Evolutionary conservation across 371 early-diverging fungal genomes (phyloP), one percentile per base, ranked within the genome.

Genomic region (Coemansia sp.): DNA sequence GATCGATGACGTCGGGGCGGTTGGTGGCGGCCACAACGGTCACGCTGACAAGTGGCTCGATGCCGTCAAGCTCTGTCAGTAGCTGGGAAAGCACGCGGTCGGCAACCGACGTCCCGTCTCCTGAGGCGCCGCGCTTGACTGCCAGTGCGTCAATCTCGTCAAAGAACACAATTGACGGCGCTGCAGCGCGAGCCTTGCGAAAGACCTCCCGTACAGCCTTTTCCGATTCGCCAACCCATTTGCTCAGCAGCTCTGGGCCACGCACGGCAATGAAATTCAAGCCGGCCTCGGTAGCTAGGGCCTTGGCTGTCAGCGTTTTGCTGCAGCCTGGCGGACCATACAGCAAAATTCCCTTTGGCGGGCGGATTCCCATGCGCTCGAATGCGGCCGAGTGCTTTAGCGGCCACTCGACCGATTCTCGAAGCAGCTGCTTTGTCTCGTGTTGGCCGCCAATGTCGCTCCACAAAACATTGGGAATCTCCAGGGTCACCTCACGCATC

Each of bases 341-440:
- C 13, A 99, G 76, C 16, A 99, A 78, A 43, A 98, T 87, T 1
- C 99, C 99, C 76, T 95, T 98, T 10, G 98, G 96, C 10, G 99
- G 98, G 6, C 87, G 82, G 56, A 98, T 93, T 2, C 93, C 92
- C 76, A 96, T 85, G 13, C 90, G 82, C 10, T 68, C 66, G 81
- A 98, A 99, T 6, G 90, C 86, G 52, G 93, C 92, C 0, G 96
- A 93, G 78, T 96, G 95, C 82, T 89, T 85, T 9, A 99, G 75
- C 2, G 99, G 99, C 91, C 99, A 96, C 79, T 99, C 99, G 2
- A 99, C 92, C 0, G 99, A 91, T 78, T 99, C 99, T 50, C 91
- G 88, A 35, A 99, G 81, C 76, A 92, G 89, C 68, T 93, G 93
- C 74, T 97, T 99, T 42, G 98, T 90, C 20, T 91, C 89, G 39